These are phyloP conservation scores for Kuraishia ogatae DNA, from an alignment of 805 yeast species.

Conservation along the genomic window DNA sequence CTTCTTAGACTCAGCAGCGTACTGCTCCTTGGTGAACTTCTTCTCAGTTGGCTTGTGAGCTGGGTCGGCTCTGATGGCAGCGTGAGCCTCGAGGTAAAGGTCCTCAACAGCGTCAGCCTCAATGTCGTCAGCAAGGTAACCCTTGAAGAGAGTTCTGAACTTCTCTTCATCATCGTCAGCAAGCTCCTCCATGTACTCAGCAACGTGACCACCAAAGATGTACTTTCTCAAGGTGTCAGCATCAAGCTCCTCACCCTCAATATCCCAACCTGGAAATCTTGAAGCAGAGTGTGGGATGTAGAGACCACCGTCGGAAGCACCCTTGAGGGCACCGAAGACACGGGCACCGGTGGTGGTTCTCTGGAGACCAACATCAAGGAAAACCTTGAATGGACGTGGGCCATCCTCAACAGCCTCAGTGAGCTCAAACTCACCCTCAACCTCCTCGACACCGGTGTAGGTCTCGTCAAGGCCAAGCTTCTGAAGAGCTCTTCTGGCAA, in stretches of 20 bases:
- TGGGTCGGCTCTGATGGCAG: slow-evolving; percentile 94
- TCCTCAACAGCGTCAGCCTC: slow-evolving; percentile 97
- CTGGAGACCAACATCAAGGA: slow-evolving; percentile 97
- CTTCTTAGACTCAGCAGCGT: slow-evolving; percentile 94
- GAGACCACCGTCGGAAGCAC: slow-evolving; percentile 99
- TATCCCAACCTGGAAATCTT: slow-evolving; percentile 99
- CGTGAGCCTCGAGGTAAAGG: slow-evolving; percentile 90
- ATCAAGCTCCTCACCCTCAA: slow-evolving; percentile 96
- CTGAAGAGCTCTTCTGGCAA: slow-evolving; percentile 98
- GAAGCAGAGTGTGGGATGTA: slow-evolving; percentile 98
- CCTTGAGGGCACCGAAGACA: slow-evolving; percentile 98
- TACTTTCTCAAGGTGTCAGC: slow-evolving; percentile 96
- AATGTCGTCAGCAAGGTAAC: slow-evolving; percentile 93
- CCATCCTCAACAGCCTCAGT: slow-evolving; percentile 99
- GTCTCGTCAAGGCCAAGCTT: slow-evolving; percentile 98
- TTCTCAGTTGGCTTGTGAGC: slow-evolving; percentile 77
- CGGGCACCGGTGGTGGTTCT: slow-evolving; percentile 99
- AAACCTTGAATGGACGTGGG: slow-evolving; percentile 99
- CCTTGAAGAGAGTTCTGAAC: slow-evolving; percentile 91
- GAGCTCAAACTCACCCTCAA: slow-evolving; percentile 97
- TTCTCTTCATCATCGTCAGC: slow-evolving; percentile 99
- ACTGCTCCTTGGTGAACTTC: slow-evolving; percentile 95
- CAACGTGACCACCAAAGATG: slow-evolving; percentile 99
- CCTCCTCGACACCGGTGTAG: slow-evolving; percentile 98
- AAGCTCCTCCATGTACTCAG: slow-evolving; percentile 99